Evolutionary conservation across 768 basidiomycete species (phyloP).

Genomic region (Hygrocybe punicea): DNA sequence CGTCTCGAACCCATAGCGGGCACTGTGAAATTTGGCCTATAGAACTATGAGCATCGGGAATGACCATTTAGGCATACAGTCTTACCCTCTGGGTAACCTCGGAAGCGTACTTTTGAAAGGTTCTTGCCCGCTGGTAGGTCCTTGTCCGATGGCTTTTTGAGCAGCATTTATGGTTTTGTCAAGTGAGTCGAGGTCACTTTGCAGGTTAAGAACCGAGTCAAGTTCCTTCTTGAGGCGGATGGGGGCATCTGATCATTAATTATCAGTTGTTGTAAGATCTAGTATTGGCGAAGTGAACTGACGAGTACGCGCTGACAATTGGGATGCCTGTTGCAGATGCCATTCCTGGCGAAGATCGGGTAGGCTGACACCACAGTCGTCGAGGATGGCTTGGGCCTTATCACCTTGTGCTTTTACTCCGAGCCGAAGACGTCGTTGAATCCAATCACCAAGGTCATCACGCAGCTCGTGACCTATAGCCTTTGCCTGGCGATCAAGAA

Average conservation of each 20-base stretch:
- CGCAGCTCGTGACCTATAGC: constrained; percentile 24
- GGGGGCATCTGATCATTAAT: constrained; percentile 24
- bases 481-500: constrained; percentile 31
- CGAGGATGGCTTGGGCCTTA: constrained; percentile 15
- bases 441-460: constrained; percentile 34
- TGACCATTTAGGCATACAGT: no score
- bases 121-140: background rate
- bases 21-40: no score
- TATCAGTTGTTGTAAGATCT: background rate
- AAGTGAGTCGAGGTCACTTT: constrained; percentile 21
- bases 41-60: no score
- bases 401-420: constrained; percentile 14
- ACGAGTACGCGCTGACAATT: constrained; percentile 29
- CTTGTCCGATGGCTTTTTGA: constrained; percentile 5
- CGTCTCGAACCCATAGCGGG: no score
- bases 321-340: constrained; percentile 28
- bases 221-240: constrained; percentile 31
- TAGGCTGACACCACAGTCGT: constrained; percentile 16
- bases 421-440: constrained; percentile 19
- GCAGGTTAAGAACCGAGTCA: constrained; percentile 28
- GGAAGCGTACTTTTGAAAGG: no score
- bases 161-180: constrained; percentile 23
- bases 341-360: constrained; percentile 35
- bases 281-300: constrained; percentile 14
- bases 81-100: no score